Percentiles rank a stretch among this genome's conserved stretches.
These are phyloP conservation scores for Suhomyces sp. DNA, from an alignment of 805 yeast genomes.

Conservation along the genomic window DNA sequence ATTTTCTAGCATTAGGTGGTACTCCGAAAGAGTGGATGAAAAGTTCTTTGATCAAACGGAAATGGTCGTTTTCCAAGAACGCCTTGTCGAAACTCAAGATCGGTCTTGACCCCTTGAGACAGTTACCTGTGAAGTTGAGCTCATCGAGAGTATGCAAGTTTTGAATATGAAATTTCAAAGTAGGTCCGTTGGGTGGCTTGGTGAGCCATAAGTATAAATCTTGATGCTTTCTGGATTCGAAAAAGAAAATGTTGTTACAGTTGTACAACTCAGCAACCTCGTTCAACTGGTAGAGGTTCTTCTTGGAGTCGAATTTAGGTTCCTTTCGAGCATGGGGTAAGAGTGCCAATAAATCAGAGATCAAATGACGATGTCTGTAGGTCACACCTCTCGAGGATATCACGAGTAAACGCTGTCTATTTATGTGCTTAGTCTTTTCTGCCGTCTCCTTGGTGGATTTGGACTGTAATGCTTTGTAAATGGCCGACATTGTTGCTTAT, in stretches of 20 bases:
- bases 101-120: conserved; percentile 94
- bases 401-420: conserved; percentile 84
- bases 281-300: conserved; percentile 81
- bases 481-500: conserved; percentile 38
- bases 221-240: conserved; percentile 94
- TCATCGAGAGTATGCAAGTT: conserved; percentile 96
- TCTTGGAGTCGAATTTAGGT: conserved; percentile 92
- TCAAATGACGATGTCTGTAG: conserved; percentile 91
- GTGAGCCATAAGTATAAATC: conserved; percentile 94
- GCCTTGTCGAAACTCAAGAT: conserved; percentile 81
- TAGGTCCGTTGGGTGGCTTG: conserved; percentile 98
- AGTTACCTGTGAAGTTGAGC: conserved; percentile 93
- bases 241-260: conserved; percentile 91
- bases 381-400: conserved; percentile 95
- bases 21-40: conserved; percentile 84
- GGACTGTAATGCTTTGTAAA: conserved; percentile 45
- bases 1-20: conserved; percentile 88
- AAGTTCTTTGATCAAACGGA: conserved; percentile 77
- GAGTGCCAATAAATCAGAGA: conserved; percentile 72
- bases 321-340: conserved; percentile 96
- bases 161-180: conserved; percentile 88
- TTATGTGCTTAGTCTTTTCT: conserved; percentile 57
- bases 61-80: conserved; percentile 66
- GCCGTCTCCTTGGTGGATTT: conserved; percentile 49
- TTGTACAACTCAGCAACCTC: conserved; percentile 96